Percentiles rank a stretch among this genome's conserved stretches.
phyloP scores from a whole-genome alignment of 495 filamentous ascomycete genomes.

The Annulohypoxylon bovei region DNA sequence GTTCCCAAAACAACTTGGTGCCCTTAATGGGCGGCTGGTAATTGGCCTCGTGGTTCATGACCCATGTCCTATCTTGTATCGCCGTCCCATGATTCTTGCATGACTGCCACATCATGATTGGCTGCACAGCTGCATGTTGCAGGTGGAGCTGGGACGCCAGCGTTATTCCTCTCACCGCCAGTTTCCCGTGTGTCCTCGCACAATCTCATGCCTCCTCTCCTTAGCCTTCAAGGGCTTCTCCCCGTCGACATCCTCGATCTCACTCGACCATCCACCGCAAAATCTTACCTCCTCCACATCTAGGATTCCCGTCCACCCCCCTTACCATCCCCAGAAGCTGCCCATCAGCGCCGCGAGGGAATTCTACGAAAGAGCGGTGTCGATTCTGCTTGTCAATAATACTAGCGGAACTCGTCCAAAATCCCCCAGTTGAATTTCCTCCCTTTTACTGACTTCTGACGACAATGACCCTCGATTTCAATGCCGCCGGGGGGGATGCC shows the following conservation, averaged over 20 bases:
- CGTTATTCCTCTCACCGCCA: constrained; percentile 51
- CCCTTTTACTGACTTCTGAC: constrained; percentile 49
- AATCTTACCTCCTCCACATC: constrained; percentile 51
- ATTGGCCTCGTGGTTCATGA: constrained; percentile 42
- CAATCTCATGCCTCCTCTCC: constrained; percentile 45
- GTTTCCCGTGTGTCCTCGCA: constrained; percentile 50
- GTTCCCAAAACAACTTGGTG: background rate
- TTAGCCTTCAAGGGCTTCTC: constrained; percentile 46
- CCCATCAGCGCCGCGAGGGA: constrained; percentile 41
- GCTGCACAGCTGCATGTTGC: constrained; percentile 44
- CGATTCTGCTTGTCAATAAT: constrained; percentile 49
- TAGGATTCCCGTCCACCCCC: constrained; percentile 35
- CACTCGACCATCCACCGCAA: constrained; percentile 49
- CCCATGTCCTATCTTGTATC: constrained; percentile 41
- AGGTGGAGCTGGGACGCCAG: constrained; percentile 51
- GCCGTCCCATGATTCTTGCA: constrained; percentile 44
- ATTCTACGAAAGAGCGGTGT: constrained; percentile 53
- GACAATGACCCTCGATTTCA: constrained; percentile 68
- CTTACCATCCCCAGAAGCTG: constrained; percentile 40
- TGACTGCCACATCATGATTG: constrained; percentile 43
- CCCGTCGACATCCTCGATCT: constrained; percentile 49
- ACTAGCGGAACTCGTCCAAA: constrained; percentile 50
- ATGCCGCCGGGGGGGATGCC: constrained; percentile 60
- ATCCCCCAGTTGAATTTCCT: constrained; percentile 47
- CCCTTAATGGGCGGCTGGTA: constrained; percentile 31